A percentile compares a stretch with the other conserved stretches of the same genome.
Conservation (phyloP, 768 basidiomycete species). For the Clavulina sp. region DNA sequence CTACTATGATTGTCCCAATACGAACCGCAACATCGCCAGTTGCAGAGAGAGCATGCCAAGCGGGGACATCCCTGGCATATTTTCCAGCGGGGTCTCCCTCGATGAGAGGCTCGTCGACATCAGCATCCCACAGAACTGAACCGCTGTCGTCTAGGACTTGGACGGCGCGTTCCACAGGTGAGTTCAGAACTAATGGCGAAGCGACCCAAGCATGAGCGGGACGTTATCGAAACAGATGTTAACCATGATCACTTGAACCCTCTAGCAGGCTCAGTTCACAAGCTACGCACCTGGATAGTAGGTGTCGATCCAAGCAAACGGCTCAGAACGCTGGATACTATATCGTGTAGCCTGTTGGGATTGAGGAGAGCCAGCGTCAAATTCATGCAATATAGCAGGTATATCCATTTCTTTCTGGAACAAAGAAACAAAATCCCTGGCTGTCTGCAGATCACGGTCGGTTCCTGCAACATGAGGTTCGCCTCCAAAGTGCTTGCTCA, state of each 20-base stretch:
- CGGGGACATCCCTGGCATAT: slow-evolving; percentile 46
- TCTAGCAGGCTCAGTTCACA: neutral
- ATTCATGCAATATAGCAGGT: slow-evolving; percentile 32
- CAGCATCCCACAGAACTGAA: slow-evolving; percentile 44
- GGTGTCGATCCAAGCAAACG: slow-evolving; percentile 56
- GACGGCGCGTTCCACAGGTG: slow-evolving; percentile 46
- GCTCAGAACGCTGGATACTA: slow-evolving; percentile 19
- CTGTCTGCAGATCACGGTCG: slow-evolving; percentile 38
- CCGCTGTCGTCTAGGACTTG: slow-evolving; percentile 45
- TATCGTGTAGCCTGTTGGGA: slow-evolving; percentile 51
- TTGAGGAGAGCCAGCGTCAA: slow-evolving; percentile 46
- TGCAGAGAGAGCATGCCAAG: slow-evolving; percentile 76
- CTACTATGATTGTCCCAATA: slow-evolving; percentile 2
- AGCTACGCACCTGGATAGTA: slow-evolving; percentile 89
- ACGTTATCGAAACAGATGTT: too few species aligned
- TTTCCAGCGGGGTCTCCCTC: slow-evolving; percentile 51
- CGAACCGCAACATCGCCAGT: slow-evolving; percentile 43
- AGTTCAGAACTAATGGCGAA: slow-evolving; percentile 43
- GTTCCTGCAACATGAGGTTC: slow-evolving; percentile 63
- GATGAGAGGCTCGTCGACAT: slow-evolving; percentile 57
- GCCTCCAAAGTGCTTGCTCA: slow-evolving; percentile 28
- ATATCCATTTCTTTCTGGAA: slow-evolving; percentile 49
- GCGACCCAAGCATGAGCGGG: too few species aligned
- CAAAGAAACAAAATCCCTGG: slow-evolving; percentile 44
- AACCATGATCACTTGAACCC: too few species aligned